These are phyloP conservation scores for Xylaria sp. DNA, from an alignment of 2,329 filamentous ascomycete species.

Conservation along the genomic window DNA sequence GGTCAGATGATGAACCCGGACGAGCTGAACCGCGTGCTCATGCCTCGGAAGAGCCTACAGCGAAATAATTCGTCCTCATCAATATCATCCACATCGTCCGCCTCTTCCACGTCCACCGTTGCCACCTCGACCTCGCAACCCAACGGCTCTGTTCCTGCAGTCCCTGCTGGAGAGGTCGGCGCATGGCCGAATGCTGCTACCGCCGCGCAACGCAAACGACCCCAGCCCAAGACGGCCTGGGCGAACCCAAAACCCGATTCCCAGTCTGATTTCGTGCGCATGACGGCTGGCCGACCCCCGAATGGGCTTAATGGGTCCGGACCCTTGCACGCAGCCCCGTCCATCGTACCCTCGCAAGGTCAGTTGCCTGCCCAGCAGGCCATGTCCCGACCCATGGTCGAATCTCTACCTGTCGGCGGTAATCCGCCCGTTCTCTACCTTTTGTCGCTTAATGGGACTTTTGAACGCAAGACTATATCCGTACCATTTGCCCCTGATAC, in stretches of 20 bases:
- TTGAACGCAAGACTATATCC: constrained; percentile 95
- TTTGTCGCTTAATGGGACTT: constrained; percentile 92
- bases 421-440: constrained; percentile 85
- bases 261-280: constrained; percentile 60
- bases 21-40: constrained; percentile 87
- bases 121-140: constrained; percentile 67
- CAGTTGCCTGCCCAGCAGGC: constrained; percentile 57
- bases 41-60: constrained; percentile 87
- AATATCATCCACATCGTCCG: constrained; percentile 72
- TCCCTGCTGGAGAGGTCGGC: constrained; percentile 59
- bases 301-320: constrained; percentile 58
- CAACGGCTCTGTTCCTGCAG: constrained; percentile 66
- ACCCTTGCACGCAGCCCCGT: constrained; percentile 54
- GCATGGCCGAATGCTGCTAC: constrained; percentile 61
- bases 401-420: constrained; percentile 71
- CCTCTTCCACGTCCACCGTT: constrained; percentile 71
- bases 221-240: constrained; percentile 64
- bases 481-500: constrained; percentile 96
- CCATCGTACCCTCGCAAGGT: constrained; percentile 53
- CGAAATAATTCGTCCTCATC: constrained; percentile 93
- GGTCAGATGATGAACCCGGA: constrained; percentile 76
- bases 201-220: constrained; percentile 60
- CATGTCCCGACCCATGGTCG: constrained; percentile 72
- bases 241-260: constrained; percentile 60
- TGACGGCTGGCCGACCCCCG: constrained; percentile 52